These are phyloP conservation scores for Leccinum insigne DNA, from an alignment of 1,284 basidiomycete genomes.

Conservation along the genomic window DNA sequence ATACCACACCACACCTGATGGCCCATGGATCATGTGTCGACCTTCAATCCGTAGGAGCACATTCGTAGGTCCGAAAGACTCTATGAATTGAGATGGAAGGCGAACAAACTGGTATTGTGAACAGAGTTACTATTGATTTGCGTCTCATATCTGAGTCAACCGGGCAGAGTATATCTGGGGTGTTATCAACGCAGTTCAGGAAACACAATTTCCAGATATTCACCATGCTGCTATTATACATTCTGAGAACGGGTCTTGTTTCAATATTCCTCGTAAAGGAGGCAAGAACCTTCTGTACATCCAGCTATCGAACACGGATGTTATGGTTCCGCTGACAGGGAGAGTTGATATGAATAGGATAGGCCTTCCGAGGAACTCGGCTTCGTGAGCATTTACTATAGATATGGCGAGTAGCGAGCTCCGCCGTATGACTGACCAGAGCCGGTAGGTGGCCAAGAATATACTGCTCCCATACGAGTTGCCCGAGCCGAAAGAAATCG, in stretches of 20 bases:
- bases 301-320: conserved; percentile 2
- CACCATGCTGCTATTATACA: background rate
- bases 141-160: background rate
- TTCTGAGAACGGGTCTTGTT: background rate
- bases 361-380: background rate
- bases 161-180: background rate
- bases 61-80: background rate
- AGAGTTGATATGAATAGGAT: background rate
- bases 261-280: background rate
- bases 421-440: background rate
- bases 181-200: background rate
- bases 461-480: background rate
- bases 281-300: background rate
- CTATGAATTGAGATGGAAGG: background rate
- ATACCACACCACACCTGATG: background rate
- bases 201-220: background rate
- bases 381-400: background rate
- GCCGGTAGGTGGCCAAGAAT: background rate
- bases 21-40: background rate
- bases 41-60: background rate
- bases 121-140: background rate
- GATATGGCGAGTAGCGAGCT: background rate
- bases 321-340: background rate
- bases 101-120: background rate
- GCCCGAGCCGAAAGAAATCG: background rate